Evolutionary conservation across 2,329 filamentous ascomycete species (phyloP).

Genomic region (Neurospora crassa): DNA sequence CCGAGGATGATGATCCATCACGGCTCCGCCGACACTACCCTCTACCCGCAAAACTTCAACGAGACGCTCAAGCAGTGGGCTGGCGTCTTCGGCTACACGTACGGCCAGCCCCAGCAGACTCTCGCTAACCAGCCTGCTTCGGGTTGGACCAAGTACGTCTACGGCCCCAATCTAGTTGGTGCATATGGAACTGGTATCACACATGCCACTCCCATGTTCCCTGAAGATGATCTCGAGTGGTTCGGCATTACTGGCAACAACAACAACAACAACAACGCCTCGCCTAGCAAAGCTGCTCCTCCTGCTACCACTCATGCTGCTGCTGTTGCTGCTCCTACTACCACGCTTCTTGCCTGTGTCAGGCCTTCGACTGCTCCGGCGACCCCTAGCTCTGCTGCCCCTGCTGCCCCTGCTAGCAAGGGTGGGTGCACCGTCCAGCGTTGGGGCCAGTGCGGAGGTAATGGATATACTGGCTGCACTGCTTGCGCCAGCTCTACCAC

Average conservation of each 20-base stretch:
- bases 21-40: slow-evolving; percentile 27
- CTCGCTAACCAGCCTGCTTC: slow-evolving; percentile 24
- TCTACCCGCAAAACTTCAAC: slow-evolving; percentile 27
- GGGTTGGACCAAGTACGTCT: slow-evolving; percentile 29
- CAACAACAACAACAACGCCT: neutral
- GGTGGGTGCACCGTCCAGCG: slow-evolving; percentile 16
- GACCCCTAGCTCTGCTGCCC: neutral
- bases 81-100: slow-evolving; percentile 30
- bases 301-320: neutral
- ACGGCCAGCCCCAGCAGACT: slow-evolving; percentile 18
- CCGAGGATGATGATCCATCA: slow-evolving; percentile 30
- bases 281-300: slow-evolving; percentile 3
- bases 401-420: neutral
- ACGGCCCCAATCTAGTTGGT: slow-evolving; percentile 24
- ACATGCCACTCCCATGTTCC: slow-evolving; percentile 26
- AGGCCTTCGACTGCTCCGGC: neutral
- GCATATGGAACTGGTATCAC: slow-evolving; percentile 25
- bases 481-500: slow-evolving; percentile 25
- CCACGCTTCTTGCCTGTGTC: slow-evolving; percentile 2
- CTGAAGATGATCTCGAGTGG: slow-evolving; percentile 26
- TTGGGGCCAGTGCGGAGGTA: slow-evolving; percentile 30
- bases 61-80: slow-evolving; percentile 38
- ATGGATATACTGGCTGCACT: slow-evolving; percentile 26
- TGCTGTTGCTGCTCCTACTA: neutral
- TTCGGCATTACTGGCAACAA: slow-evolving; percentile 21